Base-by-base conservation (phyloP, 768 basidiomycete species). In the Lactifluus hygrophoroides region DNA sequence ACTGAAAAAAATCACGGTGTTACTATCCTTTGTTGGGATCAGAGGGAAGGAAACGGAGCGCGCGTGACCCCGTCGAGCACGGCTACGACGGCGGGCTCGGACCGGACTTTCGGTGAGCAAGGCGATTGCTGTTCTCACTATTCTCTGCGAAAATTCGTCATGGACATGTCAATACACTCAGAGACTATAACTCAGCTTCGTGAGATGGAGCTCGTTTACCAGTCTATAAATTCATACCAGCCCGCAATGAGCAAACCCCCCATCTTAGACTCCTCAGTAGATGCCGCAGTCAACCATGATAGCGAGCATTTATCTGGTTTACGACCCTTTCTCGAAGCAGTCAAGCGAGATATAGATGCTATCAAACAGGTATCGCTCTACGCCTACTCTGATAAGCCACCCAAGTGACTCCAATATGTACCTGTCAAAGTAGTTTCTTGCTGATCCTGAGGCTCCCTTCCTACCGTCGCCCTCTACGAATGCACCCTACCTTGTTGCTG, bases 401-500 rank as follows among this genome's bases (percentile, higher is more conserved):
- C 37, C 17, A 35, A 58, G 52, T 49, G 37, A 56, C 61, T 43
- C 48, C 23, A 21, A 42, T 19, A 19, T 46, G 37, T 54, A 23
- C 21, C 34, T 35, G 40, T 21, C 61, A 54, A 66, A 85, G 83
- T 86, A 88, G 85, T 83, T 84, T 66, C 76, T 86, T 53, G 73
- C 76, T 55, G 71, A 77, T 62, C 76, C 80, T 7, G 59, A 72
- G 27, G 77, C 73, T 40, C 72, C 66, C 16, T 68, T 73, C n/a
- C 69, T 77, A 1, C 79, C 82, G 0, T 67, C 81, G 4, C 72
- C 81, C 21, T 85, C 85, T 0, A 89, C 85, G 9, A 94, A 93
- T 69, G 85, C 89, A 0, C 86, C 86, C 10, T 89, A 91, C 65
- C 75, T 90, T 28, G 74, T 86, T 13, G 84, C 88, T 0, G 88